Conservation (phyloP, 495 filamentous ascomycete genomes). For the Aspergillus indologenus region DNA sequence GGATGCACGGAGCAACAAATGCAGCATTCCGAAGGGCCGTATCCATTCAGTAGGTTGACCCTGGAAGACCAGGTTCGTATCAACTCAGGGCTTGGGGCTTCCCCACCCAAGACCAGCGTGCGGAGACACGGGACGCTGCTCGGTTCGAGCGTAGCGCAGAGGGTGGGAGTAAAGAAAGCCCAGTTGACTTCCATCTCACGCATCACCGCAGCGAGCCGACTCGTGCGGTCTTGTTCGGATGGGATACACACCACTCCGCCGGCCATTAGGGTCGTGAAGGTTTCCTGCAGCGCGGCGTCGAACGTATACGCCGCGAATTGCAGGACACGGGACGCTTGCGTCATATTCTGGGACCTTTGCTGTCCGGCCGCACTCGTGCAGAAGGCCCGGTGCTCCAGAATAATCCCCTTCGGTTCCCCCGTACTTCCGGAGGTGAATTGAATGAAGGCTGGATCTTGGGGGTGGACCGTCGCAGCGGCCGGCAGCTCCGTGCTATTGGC, state of each 20-base stretch:
- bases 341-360: not conserved
- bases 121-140: slow-evolving; percentile 12
- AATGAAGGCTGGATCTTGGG: slow-evolving; percentile 11
- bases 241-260: slow-evolving; percentile 27
- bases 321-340: slow-evolving; percentile 39
- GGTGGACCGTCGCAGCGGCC: too few relatives aligned
- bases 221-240: slow-evolving; percentile 15
- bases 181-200: slow-evolving; percentile 21
- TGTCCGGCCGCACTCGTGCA: slow-evolving; percentile 8
- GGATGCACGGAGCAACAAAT: too few relatives aligned
- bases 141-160: not conserved
- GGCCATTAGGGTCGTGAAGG: slow-evolving; percentile 15
- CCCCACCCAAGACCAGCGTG: slow-evolving; percentile 21
- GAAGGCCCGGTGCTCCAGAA: slow-evolving; percentile 35
- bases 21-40: slow-evolving; percentile 22
- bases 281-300: slow-evolving; percentile 18
- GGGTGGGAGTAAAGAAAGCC: slow-evolving; percentile 1
- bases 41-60: slow-evolving; percentile 14
- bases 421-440: slow-evolving; percentile 37
- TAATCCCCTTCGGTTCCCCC: slow-evolving; percentile 37
- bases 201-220: slow-evolving; percentile 33
- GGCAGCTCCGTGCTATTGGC: too few relatives aligned
- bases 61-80: slow-evolving; percentile 20
- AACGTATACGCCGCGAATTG: slow-evolving; percentile 41
- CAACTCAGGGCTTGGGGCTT: slow-evolving; percentile 15